These are phyloP conservation scores for Rhytidiadelphus loreus DNA, from an alignment of 225 moss, liverwort and hornwort species.

Conservation along the genomic window DNA sequence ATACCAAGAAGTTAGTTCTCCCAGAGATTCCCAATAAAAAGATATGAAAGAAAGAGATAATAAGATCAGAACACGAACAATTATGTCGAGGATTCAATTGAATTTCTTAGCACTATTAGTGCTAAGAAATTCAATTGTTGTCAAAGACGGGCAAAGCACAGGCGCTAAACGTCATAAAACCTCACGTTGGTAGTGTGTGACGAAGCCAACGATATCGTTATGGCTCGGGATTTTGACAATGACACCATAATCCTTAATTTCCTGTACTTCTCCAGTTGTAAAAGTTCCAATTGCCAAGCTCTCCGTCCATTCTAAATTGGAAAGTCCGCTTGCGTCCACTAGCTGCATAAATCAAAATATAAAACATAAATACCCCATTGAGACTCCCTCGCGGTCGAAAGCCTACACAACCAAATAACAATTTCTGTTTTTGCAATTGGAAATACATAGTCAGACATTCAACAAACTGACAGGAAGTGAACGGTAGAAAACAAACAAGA, in stretches of 20 bases:
- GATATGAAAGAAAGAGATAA: not conserved
- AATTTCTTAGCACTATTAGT: not conserved
- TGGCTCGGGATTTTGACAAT: slow-evolving; percentile 65
- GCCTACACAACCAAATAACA: not conserved
- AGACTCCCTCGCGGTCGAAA: not conserved
- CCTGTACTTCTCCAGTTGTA: slow-evolving; percentile 76
- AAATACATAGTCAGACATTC: not conserved
- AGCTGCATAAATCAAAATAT: slow-evolving; percentile 15
- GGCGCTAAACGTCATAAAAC: not conserved
- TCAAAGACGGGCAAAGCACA: not conserved
- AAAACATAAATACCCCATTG: not conserved
- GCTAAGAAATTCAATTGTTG: not conserved
- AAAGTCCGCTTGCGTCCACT: slow-evolving; percentile 21
- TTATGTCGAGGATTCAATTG: not conserved
- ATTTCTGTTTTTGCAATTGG: not conserved
- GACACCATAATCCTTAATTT: slow-evolving; percentile 91
- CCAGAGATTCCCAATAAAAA: not conserved
- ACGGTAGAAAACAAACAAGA: not conserved
- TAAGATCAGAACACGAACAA: not conserved
- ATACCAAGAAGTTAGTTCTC: not conserved
- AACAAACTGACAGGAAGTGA: not conserved
- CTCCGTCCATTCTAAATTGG: slow-evolving; percentile 64
- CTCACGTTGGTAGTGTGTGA: slow-evolving; percentile 83
- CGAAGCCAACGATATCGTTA: slow-evolving; percentile 74
- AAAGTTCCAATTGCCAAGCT: slow-evolving; percentile 59